These are phyloP conservation scores for Stachybotrys chlorohalonatus DNA, from an alignment of 2,329 filamentous ascomycete genomes.

Conservation along the genomic window DNA sequence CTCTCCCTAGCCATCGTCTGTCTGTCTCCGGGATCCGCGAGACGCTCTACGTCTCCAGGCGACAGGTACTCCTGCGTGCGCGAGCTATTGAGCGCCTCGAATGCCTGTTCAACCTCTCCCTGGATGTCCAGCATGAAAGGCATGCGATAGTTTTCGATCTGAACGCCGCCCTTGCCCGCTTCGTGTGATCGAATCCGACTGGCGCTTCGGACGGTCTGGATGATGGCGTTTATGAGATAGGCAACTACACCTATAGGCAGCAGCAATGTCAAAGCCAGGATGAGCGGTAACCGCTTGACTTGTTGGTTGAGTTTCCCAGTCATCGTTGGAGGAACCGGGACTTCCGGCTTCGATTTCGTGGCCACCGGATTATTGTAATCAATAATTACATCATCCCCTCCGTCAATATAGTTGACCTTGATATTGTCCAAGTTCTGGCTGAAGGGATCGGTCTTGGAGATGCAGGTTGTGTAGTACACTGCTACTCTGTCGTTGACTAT, in stretches of 20 bases:
- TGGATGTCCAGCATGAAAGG: conserved; percentile 69
- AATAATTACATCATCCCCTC: conserved; percentile 67
- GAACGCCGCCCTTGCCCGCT: conserved; percentile 56
- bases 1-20: conserved; percentile 31
- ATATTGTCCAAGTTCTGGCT: conserved; percentile 51
- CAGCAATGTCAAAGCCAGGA: conserved; percentile 50
- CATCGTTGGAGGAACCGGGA: conserved; percentile 19
- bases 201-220: conserved; percentile 68
- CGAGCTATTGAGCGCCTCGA: conserved; percentile 61
- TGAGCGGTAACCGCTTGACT: conserved; percentile 50
- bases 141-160: conserved; percentile 63
- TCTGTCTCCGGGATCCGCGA: conserved; percentile 27
- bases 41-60: conserved; percentile 38
- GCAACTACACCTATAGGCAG: conserved; percentile 63
- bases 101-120: conserved; percentile 67
- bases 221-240: conserved; percentile 65
- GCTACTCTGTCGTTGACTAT: conserved; percentile 78
- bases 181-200: conserved; percentile 71
- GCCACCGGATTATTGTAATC: conserved; percentile 56
- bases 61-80: conserved; percentile 65
- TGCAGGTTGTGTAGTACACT: conserved; percentile 73
- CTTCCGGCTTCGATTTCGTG: conserved; percentile 26
- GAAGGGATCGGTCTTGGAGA: conserved; percentile 72
- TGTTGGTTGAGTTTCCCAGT: conserved; percentile 17
- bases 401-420: conserved; percentile 63